Evolutionary conservation across 2,329 filamentous ascomycete species (phyloP).

Genomic region (Ophiostoma fasciatum): DNA sequence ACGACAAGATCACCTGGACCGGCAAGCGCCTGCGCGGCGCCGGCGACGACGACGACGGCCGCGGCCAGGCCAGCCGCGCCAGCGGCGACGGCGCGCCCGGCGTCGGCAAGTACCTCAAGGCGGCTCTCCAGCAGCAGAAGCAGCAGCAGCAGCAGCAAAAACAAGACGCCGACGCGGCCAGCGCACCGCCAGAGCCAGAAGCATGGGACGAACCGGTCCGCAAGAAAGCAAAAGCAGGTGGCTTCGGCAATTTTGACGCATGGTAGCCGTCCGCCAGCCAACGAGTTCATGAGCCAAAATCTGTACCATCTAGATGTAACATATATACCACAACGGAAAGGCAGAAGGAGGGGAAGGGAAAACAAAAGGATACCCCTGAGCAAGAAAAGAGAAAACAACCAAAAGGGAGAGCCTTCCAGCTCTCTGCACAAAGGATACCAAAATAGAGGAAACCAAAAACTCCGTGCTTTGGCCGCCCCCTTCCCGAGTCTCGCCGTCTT

Average conservation of each 20-base stretch:
- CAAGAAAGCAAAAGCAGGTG: conserved; percentile 67
- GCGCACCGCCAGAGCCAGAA: conserved; percentile 24
- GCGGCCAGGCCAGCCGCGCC: conserved; percentile 28
- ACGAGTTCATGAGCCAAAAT: no score
- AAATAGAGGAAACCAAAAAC: no score
- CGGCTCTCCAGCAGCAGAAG: conserved; percentile 20
- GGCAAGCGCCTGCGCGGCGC: conserved; percentile 71
- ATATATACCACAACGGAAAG: no score
- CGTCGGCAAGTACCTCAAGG: conserved; percentile 74
- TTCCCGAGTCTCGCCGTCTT: no score
- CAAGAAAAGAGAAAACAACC: no score
- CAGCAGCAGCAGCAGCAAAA: conserved; percentile 7
- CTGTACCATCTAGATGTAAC: no score
- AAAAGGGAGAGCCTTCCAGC: no score
- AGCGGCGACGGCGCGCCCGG: conserved; percentile 27
- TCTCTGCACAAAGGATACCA: no score
- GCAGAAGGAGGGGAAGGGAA: no score
- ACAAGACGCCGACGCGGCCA: conserved; percentile 27
- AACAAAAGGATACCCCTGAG: no score
- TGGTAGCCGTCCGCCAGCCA: conserved; percentile 47
- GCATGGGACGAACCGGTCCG: conserved; percentile 55
- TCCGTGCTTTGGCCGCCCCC: no score
- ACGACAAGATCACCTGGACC: conserved; percentile 89
- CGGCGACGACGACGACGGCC: conserved; percentile 43
- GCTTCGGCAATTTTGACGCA: conserved; percentile 88